These are phyloP conservation scores for Triticum timopheevii DNA, from an alignment of 176 grass and related monocot genomes.

Conservation along the genomic window DNA sequence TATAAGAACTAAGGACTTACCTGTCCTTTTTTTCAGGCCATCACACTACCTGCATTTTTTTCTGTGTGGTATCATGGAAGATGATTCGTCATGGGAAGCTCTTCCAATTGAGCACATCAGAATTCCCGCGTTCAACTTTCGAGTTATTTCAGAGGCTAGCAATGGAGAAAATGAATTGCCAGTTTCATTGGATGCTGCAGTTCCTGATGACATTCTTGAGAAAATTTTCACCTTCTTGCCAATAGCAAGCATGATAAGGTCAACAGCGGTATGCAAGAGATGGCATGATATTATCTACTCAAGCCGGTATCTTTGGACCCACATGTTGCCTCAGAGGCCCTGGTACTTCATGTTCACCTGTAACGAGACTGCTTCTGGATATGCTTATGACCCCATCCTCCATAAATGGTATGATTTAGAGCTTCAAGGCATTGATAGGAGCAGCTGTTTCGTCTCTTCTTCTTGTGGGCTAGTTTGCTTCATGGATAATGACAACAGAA, in stretches of 20 bases:
- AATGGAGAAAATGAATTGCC: conserved; percentile 34
- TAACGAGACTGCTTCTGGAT: conserved; percentile 60
- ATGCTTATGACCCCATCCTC: conserved; percentile 75
- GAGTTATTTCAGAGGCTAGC: conserved; percentile 32
- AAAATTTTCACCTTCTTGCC: conserved; percentile 87
- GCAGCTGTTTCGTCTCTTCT: conserved; percentile 70
- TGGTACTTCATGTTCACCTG: conserved; percentile 99
- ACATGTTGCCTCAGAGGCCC: conserved; percentile 67
- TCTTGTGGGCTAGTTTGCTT: conserved; percentile 87
- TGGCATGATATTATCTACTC: conserved; percentile 69
- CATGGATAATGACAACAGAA: conserved; percentile 70
- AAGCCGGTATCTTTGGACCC: conserved; percentile 61
- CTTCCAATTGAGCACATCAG: conserved; percentile 32
- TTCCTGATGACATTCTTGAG: conserved; percentile 89
- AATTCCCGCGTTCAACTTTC: conserved; percentile 29
- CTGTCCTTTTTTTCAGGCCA: conserved; percentile 41
- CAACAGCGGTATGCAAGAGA: conserved; percentile 72
- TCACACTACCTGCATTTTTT: background rate
- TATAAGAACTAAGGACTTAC: background rate
- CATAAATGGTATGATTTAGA: conserved; percentile 84
- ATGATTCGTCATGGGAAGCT: conserved; percentile 47
- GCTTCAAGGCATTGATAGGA: conserved; percentile 71
- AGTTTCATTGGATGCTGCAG: conserved; percentile 54
- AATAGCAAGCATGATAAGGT: conserved; percentile 64
- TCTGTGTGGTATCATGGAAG: conserved; percentile 43